Percentiles rank a stretch among this genome's conserved stretches.
These are phyloP conservation scores for Linderniella brevidens DNA, from an alignment of 257 asterid genomes.

Conservation along the genomic window DNA sequence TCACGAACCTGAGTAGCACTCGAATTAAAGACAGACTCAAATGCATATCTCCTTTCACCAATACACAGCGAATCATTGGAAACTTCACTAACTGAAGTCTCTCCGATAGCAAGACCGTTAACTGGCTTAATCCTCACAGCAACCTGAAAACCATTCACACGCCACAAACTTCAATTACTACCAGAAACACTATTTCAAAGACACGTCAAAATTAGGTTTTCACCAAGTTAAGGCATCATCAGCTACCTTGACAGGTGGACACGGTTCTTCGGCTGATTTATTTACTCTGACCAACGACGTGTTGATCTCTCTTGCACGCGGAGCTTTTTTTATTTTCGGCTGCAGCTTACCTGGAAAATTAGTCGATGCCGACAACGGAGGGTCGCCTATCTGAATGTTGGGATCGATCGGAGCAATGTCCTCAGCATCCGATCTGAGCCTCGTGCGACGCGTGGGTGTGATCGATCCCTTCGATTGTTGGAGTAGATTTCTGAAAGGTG, in stretches of 20 bases:
- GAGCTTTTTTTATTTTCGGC: slow-evolving; percentile 13
- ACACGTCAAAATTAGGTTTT: no score
- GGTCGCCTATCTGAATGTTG: slow-evolving; percentile 51
- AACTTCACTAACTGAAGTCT: slow-evolving; percentile 32
- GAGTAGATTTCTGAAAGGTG: slow-evolving; percentile 49
- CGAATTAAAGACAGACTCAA: slow-evolving; percentile 58
- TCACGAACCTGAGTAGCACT: slow-evolving; percentile 63
- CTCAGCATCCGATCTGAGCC: slow-evolving; percentile 31
- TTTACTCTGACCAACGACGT: slow-evolving; percentile 12
- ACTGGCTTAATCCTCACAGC: slow-evolving; percentile 70
- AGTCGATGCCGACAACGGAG: slow-evolving; percentile 39
- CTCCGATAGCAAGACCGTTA: slow-evolving; percentile 27
- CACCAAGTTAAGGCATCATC: no score
- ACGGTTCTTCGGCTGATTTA: slow-evolving; percentile 19
- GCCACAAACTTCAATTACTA: no score
- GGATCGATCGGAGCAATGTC: slow-evolving; percentile 62
- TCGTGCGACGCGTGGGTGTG: slow-evolving; percentile 19
- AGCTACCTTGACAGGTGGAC: slow-evolving; percentile 66
- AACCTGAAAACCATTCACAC: no score
- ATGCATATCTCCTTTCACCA: slow-evolving; percentile 40
- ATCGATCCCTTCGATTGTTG: slow-evolving; percentile 30
- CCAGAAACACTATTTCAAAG: no score
- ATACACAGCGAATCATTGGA: slow-evolving; percentile 46
- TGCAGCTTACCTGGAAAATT: slow-evolving; percentile 29
- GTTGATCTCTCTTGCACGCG: slow-evolving; percentile 16